Evolutionary conservation across 805 yeast species (phyloP), one percentile per base, ranked within the genome.

Genomic region (Dipodascopsis uninucleata): DNA sequence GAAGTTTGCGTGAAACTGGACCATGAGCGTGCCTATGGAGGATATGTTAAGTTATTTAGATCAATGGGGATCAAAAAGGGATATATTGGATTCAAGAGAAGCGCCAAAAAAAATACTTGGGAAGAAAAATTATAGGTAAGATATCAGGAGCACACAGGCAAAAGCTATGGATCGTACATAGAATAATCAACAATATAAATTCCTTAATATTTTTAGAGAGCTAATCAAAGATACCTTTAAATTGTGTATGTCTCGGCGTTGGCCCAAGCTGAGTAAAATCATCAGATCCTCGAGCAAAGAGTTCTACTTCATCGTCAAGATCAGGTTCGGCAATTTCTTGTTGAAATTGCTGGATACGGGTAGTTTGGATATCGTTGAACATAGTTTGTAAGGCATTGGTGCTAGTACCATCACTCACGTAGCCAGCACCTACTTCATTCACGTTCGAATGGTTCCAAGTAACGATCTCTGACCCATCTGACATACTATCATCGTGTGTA

Each of bases 1-100:
- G 48, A 47, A 16, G 43, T 47, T 8, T 43, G 47, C 33, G 41
- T 39, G 25, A n/a, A 34, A 9, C 36, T 47, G 4, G 38, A 36
- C 8, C 44, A 37, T 31, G 22, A 25, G 22, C 35, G 14, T 32
- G n/a, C 24, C 35, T 12, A 32, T 20, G n/a, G 35, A 32, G 21
- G 35, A 24, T 32, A 32, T 12, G 6, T n/a, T 20, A 31, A 12
- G n/a, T 12, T 8, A 22, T 8, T 9, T 31, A 18, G 17, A 9
- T 1, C 18, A 17, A 18, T 9, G 33, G 14, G 4, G 26, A n/a
- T 5, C 24, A 28, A 28, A n/a, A 12, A 1, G 35, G 35, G 14
- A 20, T 32, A 6, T 20, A 3, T n/a, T n/a, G 2, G 22, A n/a
- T 5, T 31, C 21, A 14, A 9, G 12, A 31, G 33, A 18, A n/a